A percentile compares a stretch with the other conserved stretches of the same genome.
These are phyloP conservation scores for Polyplosphaeria fusca DNA, from an alignment of 495 filamentous ascomycete genomes.

Conservation along the genomic window DNA sequence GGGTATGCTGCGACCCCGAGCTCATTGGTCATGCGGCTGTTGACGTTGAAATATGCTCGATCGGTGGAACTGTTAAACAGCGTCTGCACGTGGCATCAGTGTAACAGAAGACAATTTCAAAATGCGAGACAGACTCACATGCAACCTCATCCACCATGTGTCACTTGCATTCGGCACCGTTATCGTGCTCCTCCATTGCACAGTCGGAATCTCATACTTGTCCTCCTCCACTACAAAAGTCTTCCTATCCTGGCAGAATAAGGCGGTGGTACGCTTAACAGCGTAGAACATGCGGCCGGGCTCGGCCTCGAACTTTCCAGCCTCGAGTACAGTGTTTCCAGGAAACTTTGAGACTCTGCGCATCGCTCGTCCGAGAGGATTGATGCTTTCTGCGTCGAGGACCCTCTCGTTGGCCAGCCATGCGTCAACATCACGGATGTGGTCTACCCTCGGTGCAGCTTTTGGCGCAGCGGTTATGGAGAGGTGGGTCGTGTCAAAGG, in stretches of 20 bases:
- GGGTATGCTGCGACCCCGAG: neutral
- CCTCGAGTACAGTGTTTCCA: constrained; percentile 12
- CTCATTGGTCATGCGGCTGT: neutral
- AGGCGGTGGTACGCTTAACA: constrained; percentile 10
- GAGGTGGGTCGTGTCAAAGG: neutral
- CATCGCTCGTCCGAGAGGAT: constrained; percentile 16
- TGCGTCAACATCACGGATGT: neutral
- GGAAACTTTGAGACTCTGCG: constrained; percentile 1
- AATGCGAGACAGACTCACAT: neutral
- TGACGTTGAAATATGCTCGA: neutral
- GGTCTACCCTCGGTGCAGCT: neutral
- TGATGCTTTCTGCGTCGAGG: neutral
- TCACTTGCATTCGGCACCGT: neutral
- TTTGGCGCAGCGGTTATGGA: neutral
- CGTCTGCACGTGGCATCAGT: neutral
- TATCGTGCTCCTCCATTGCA: constrained; percentile 3
- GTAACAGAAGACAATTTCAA: neutral
- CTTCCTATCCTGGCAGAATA: neutral
- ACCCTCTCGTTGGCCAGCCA: constrained; percentile 1
- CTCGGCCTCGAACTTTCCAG: constrained; percentile 4
- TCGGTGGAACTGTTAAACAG: neutral
- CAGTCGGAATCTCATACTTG: constrained; percentile 7
- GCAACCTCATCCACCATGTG: constrained; percentile 17
- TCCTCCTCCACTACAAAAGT: constrained; percentile 5
- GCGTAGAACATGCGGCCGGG: neutral